These are phyloP conservation scores for Hypocrella siamensis DNA, from an alignment of 2,329 filamentous ascomycete genomes.

Conservation along the genomic window DNA sequence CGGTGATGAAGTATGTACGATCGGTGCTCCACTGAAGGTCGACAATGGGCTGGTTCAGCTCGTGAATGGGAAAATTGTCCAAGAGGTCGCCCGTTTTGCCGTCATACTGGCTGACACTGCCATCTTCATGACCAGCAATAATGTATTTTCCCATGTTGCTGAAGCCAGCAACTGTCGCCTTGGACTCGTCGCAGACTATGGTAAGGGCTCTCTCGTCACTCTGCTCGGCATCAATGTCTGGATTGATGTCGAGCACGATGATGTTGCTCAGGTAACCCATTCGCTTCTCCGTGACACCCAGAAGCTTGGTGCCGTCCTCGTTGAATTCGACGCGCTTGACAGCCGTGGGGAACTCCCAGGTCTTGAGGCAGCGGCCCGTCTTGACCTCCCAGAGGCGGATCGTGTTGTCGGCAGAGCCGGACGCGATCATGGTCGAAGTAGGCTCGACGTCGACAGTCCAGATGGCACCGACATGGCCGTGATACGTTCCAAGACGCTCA, in stretches of 20 bases:
- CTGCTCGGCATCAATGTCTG: conserved; percentile 72
- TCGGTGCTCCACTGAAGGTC: conserved; percentile 92
- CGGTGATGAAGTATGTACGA: conserved; percentile 95
- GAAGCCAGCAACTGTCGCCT: conserved; percentile 95
- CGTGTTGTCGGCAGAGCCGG: conserved; percentile 94
- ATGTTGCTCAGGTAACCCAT: conserved; percentile 94
- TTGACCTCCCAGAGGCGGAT: conserved; percentile 94
- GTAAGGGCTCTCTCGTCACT: conserved; percentile 65
- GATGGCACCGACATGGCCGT: conserved; percentile 92
- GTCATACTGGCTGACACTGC: conserved; percentile 81
- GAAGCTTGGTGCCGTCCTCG: conserved; percentile 76
- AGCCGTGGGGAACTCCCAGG: conserved; percentile 92
- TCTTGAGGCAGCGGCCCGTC: conserved; percentile 84
- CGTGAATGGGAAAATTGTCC: conserved; percentile 71
- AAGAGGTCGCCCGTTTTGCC: conserved; percentile 78
- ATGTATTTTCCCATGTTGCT: conserved; percentile 92
- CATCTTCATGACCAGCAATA: conserved; percentile 94
- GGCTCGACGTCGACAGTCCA: conserved; percentile 98
- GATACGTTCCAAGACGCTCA: conserved; percentile 91
- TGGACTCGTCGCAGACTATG: conserved; percentile 90
- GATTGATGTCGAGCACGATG: conserved; percentile 77
- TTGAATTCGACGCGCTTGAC: conserved; percentile 98
- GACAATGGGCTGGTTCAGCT: conserved; percentile 67
- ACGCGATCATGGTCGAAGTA: conserved; percentile 79
- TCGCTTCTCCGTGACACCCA: conserved; percentile 96